These are phyloP conservation scores for Citrus cavaleriei DNA, from an alignment of 345 rosid genomes.

Conservation along the genomic window DNA sequence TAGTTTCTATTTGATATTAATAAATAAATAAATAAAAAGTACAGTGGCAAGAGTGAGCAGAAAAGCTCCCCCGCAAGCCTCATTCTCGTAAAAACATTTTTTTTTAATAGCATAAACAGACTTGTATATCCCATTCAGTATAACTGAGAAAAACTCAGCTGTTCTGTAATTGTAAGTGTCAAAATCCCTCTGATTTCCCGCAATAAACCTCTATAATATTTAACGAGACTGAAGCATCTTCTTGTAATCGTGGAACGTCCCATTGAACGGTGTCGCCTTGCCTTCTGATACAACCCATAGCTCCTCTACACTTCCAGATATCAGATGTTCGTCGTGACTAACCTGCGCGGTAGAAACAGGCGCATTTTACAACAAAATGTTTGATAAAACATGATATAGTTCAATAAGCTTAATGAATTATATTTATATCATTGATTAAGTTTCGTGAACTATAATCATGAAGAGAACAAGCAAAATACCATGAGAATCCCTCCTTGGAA, in stretches of 20 bases:
- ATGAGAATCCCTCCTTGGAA: constrained; percentile 97
- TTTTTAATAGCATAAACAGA: too few relatives aligned
- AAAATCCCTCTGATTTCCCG: neutral
- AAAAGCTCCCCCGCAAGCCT: too few relatives aligned
- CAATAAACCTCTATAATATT: neutral
- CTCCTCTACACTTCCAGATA: constrained; percentile 96
- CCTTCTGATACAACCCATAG: constrained; percentile 91
- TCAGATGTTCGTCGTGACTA: constrained; percentile 95
- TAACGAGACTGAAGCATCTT: constrained; percentile 58
- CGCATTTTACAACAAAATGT: neutral
- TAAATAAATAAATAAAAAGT: too few relatives aligned
- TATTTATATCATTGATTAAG: neutral
- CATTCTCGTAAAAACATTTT: too few relatives aligned
- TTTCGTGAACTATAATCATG: neutral
- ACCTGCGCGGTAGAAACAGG: constrained; percentile 45
- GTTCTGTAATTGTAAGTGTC: neutral
- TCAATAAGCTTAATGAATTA: neutral
- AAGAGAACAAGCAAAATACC: constrained; percentile 40
- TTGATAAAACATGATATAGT: neutral
- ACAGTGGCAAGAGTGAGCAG: too few relatives aligned
- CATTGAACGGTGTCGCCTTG: constrained; percentile 67
- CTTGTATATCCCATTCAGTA: neutral
- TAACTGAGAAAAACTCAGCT: neutral
- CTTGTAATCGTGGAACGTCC: constrained; percentile 92
- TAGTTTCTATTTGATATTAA: too few relatives aligned